These are phyloP conservation scores for Pichia terricola DNA, from an alignment of 1,139 yeast genomes.

Conservation along the genomic window DNA sequence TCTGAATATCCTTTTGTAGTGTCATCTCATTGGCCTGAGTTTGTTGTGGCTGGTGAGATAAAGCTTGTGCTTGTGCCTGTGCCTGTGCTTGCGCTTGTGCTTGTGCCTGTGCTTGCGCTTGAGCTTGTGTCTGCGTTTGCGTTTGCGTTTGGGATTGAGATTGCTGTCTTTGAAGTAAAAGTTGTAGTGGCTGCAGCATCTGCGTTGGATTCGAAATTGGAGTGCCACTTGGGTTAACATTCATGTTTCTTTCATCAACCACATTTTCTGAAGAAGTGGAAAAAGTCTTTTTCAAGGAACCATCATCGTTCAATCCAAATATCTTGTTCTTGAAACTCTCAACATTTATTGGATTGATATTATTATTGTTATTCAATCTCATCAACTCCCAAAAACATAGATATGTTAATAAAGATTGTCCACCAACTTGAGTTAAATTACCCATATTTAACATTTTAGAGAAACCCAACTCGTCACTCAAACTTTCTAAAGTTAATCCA, in stretches of 20 bases:
- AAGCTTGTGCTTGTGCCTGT: too few species aligned
- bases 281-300: too few species aligned
- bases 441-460: conserved; percentile 21
- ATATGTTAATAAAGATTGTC: conserved; percentile 41
- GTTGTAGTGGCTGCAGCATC: conserved; percentile 5
- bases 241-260: too few species aligned
- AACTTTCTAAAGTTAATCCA: conserved; percentile 27
- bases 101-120: conserved; percentile 3
- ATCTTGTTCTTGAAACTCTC: conserved; percentile 22
- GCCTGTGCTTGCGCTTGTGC: conserved; percentile 1
- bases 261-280: too few species aligned
- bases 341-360: conserved; percentile 15
- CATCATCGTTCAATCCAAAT: conserved; percentile 27
- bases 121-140: conserved; percentile 1
- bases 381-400: conserved; percentile 42
- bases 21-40: too few species aligned
- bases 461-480: conserved; percentile 43
- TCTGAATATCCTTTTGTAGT: too few species aligned
- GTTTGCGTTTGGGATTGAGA: background rate
- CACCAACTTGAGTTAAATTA: conserved; percentile 36
- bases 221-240: background rate
- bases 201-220: background rate
- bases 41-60: too few species aligned
- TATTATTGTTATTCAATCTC: conserved; percentile 18
- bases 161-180: conserved; percentile 6